Evolutionary conservation across 192 early-diverging fungal genomes (phyloP).

Genomic region (Thamnidium elegans): DNA sequence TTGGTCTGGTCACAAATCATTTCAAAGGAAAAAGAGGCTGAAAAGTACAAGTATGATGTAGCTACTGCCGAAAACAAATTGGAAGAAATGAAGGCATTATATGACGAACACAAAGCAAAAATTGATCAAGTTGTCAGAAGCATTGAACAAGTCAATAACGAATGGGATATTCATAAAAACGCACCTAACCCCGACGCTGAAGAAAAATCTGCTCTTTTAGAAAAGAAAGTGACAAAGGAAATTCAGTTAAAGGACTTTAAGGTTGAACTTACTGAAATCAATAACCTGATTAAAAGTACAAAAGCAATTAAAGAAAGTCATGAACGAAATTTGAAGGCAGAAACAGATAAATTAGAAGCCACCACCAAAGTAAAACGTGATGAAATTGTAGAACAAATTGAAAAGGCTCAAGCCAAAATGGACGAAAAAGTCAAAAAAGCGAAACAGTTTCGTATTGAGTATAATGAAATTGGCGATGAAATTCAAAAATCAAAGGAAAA

Average conservation of each 20-base stretch:
- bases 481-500: conserved; percentile 13
- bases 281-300: conserved; percentile 38
- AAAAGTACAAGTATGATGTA: background rate
- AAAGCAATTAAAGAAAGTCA: conserved; percentile 28
- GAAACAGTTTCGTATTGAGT: conserved; percentile 23
- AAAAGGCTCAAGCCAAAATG: background rate
- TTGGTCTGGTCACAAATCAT: conserved; percentile 76
- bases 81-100: background rate
- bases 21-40: conserved; percentile 45
- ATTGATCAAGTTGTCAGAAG: background rate
- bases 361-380: conserved; percentile 1
- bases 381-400: background rate
- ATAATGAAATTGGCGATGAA: conserved; percentile 34
- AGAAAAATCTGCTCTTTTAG: conserved; percentile 27
- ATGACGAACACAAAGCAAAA: conserved; percentile 4
- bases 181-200: conserved; percentile 47
- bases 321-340: conserved; percentile 3
- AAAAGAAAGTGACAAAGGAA: conserved; percentile 42
- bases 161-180: conserved; percentile 33
- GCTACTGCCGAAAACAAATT: conserved; percentile 1
- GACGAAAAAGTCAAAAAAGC: conserved; percentile 6
- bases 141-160: conserved; percentile 36
- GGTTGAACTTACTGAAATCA: conserved; percentile 32
- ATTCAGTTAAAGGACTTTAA: conserved; percentile 33
- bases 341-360: background rate